Conservation (phyloP, 2,329 filamentous ascomycete genomes). For the Pseudonectria foliicola region DNA sequence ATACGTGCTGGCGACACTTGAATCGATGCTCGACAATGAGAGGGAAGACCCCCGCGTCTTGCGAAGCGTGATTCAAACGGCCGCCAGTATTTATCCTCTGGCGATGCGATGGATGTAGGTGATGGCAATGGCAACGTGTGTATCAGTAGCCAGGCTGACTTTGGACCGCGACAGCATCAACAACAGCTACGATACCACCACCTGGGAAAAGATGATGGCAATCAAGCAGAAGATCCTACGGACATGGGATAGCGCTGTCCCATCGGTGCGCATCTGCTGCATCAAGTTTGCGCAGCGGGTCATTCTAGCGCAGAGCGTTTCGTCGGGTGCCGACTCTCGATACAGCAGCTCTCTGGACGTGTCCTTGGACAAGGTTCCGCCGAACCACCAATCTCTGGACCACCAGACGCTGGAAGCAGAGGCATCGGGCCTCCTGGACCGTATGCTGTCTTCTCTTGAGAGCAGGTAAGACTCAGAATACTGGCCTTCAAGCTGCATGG, state of each 20-base stretch:
- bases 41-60: constrained; percentile 73
- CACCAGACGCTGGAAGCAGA: constrained; percentile 83
- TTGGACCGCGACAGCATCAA: constrained; percentile 61
- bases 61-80: constrained; percentile 79
- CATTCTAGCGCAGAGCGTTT: constrained; percentile 85
- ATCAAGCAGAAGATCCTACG: constrained; percentile 86
- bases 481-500: not conserved
- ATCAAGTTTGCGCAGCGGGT: constrained; percentile 96
- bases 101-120: constrained; percentile 94
- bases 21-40: constrained; percentile 61
- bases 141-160: constrained; percentile 18
- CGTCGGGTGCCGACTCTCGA: constrained; percentile 71
- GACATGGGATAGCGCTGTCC: constrained; percentile 74
- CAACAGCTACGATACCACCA: constrained; percentile 70
- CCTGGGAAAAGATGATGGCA: constrained; percentile 80
- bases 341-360: constrained; percentile 57
- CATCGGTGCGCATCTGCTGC: constrained; percentile 82
- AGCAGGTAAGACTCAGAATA: constrained; percentile 53
- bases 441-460: constrained; percentile 80
- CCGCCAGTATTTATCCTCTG: constrained; percentile 87
- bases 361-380: constrained; percentile 77
- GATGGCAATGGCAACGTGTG: constrained; percentile 2
- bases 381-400: constrained; percentile 73
- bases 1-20: constrained; percentile 70
- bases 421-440: constrained; percentile 81